Evolutionary conservation across 1,284 basidiomycete genomes (phyloP).

Genomic region (Pyrrhoderma lamaoense): DNA sequence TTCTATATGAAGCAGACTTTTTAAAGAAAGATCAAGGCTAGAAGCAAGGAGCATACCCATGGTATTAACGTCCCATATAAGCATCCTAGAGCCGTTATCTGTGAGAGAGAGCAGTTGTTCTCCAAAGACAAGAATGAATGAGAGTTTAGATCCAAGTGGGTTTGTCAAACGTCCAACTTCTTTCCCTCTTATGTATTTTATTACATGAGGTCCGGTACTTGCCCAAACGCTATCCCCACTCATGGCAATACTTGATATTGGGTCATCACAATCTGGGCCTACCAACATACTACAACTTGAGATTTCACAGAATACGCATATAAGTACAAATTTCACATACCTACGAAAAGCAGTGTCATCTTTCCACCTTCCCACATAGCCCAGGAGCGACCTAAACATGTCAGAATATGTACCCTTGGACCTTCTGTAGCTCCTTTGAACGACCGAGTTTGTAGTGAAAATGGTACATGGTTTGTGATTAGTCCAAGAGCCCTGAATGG

Average conservation of each 20-base stretch:
- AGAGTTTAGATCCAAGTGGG: slow-evolving; percentile 52
- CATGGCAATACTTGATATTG: slow-evolving; percentile 74
- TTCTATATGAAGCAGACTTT: slow-evolving; percentile 30
- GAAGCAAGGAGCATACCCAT: slow-evolving; percentile 38
- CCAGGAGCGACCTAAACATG: slow-evolving; percentile 89
- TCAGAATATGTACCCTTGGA: slow-evolving; percentile 77
- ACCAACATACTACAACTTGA: slow-evolving; percentile 6
- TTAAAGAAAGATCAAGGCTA: not conserved
- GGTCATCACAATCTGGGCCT: slow-evolving; percentile 75
- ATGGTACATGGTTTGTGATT: slow-evolving; percentile 88
- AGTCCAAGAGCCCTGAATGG: slow-evolving; percentile 94
- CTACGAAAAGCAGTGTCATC: slow-evolving; percentile 90
- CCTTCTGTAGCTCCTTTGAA: slow-evolving; percentile 83
- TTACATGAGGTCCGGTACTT: slow-evolving; percentile 59
- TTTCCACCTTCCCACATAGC: slow-evolving; percentile 94
- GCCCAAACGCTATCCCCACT: slow-evolving; percentile 86
- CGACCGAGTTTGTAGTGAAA: slow-evolving; percentile 81
- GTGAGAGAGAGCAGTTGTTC: slow-evolving; percentile 73
- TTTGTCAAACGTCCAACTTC: slow-evolving; percentile 57
- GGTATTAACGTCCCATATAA: slow-evolving; percentile 71
- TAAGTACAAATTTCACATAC: slow-evolving; percentile 40
- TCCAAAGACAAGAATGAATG: slow-evolving; percentile 71
- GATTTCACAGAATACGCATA: slow-evolving; percentile 11
- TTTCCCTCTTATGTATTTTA: slow-evolving; percentile 85
- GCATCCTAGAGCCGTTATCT: slow-evolving; percentile 72